Conservation (phyloP, 169 alveolate genomes). For the Plasmodium fragile region DNA sequence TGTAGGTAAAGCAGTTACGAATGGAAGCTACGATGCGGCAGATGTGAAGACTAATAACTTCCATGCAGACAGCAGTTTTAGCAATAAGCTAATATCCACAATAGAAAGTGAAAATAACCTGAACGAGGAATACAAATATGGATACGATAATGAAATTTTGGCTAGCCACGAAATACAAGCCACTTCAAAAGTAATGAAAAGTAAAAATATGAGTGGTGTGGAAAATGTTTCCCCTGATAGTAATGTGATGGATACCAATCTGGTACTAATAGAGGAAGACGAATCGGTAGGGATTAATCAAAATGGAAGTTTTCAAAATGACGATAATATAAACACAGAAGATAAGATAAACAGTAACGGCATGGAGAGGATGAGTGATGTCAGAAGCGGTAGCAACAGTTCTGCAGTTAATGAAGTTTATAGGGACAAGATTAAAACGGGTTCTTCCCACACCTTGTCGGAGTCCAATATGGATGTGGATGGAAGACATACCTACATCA, state of each 20-base stretch:
- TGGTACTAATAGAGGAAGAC: neutral
- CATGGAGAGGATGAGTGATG: no score
- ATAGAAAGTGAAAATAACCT: neutral
- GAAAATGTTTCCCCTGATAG: neutral
- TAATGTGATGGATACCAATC: neutral
- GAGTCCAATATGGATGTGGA: neutral
- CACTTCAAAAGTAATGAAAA: neutral
- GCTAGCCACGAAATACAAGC: neutral
- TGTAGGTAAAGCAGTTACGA: neutral
- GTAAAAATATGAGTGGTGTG: neutral
- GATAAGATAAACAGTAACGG: neutral
- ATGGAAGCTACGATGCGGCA: neutral
- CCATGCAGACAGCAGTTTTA: neutral
- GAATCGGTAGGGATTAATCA: neutral
- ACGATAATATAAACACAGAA: neutral
- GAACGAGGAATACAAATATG: constrained; percentile 6
- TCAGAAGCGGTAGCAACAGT: neutral
- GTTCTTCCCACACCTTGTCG: neutral
- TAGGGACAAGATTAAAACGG: neutral
- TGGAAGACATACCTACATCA: neutral
- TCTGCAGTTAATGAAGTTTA: neutral
- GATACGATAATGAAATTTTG: constrained; percentile 12
- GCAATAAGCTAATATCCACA: neutral
- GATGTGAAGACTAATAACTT: neutral
- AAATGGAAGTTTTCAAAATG: neutral